Evolutionary conservation across 768 basidiomycete species (phyloP).

Genomic region (Udeniomyces megalosporus): DNA sequence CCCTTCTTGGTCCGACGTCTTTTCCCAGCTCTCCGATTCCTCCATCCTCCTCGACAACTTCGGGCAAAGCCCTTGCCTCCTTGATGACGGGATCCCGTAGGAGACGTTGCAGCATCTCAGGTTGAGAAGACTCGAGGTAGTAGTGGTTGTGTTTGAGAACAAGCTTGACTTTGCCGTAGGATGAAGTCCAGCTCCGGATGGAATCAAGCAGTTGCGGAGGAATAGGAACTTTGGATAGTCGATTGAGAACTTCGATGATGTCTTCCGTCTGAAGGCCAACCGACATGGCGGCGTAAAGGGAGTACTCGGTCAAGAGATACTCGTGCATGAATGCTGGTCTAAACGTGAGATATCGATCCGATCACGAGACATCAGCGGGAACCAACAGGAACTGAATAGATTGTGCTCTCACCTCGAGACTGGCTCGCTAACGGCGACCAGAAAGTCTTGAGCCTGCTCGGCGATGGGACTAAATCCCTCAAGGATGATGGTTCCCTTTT

Average conservation of each 20-base stretch:
- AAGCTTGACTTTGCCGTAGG: slow-evolving; percentile 95
- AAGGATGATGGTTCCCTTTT: slow-evolving; percentile 53
- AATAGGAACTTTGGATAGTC: slow-evolving; percentile 46
- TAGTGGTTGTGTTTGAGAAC: slow-evolving; percentile 97
- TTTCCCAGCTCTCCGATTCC: slow-evolving; percentile 62
- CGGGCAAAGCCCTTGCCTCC: slow-evolving; percentile 54
- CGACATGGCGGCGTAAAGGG: slow-evolving; percentile 93
- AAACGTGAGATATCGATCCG: background rate
- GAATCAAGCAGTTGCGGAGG: slow-evolving; percentile 69
- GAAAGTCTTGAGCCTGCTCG: slow-evolving; percentile 93
- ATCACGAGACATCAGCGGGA: background rate
- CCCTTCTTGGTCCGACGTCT: slow-evolving; percentile 51
- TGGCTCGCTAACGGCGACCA: slow-evolving; percentile 94
- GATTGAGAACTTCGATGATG: slow-evolving; percentile 70
- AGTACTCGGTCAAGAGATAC: slow-evolving; percentile 96
- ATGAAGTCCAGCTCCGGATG: slow-evolving; percentile 82
- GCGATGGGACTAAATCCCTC: slow-evolving; percentile 97
- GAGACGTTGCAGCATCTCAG: slow-evolving; percentile 73
- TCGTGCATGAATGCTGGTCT: slow-evolving; percentile 98
- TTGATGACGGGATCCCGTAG: slow-evolving; percentile 74
- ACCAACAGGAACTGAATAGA: background rate
- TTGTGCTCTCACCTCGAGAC: slow-evolving; percentile 63
- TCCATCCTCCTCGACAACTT: slow-evolving; percentile 47
- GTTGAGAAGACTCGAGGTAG: slow-evolving; percentile 87
- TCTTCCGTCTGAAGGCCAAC: slow-evolving; percentile 95